These are phyloP conservation scores for Chaetomium olivaceum DNA, from an alignment of 2,329 filamentous ascomycete genomes.

Conservation along the genomic window DNA sequence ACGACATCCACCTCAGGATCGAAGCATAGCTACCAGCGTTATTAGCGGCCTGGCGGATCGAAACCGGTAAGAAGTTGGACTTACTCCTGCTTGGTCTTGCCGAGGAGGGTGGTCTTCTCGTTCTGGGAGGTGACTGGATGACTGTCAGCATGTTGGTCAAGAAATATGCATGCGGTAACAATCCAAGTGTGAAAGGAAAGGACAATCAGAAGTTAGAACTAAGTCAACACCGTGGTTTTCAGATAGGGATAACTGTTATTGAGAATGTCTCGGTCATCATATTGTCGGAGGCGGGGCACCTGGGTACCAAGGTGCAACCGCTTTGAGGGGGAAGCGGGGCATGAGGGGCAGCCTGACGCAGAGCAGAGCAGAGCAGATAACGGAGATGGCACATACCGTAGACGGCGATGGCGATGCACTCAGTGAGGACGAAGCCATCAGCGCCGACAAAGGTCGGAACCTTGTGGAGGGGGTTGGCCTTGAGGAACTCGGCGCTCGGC, in stretches of 20 bases:
- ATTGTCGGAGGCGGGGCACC: conserved; percentile 39
- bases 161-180: conserved; percentile 33
- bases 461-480: conserved; percentile 85
- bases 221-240: conserved; percentile 83
- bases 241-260: conserved; percentile 98
- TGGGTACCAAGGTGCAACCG: conserved; percentile 19
- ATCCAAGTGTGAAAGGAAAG: conserved; percentile 36
- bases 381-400: conserved; percentile 73
- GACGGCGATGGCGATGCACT: conserved; percentile 93
- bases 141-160: conserved; percentile 29
- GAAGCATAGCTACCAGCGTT: conserved; percentile 71
- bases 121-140: conserved; percentile 92
- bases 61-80: conserved; percentile 33
- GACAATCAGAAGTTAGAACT: conserved; percentile 77
- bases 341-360: conserved; percentile 9
- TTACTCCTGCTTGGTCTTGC: conserved; percentile 99
- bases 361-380: conserved; percentile 34
- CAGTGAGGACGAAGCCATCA: conserved; percentile 86
- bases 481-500: conserved; percentile 74
- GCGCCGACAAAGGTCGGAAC: conserved; percentile 89
- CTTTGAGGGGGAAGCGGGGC: conserved; percentile 24
- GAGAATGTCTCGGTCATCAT: conserved; percentile 74
- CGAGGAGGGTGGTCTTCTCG: conserved; percentile 98
- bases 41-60: conserved; percentile 10
- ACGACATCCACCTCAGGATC: conserved; percentile 98